phyloP scores from a whole-genome alignment of 2,329 filamentous ascomycete species.

The Neonectria hederae region DNA sequence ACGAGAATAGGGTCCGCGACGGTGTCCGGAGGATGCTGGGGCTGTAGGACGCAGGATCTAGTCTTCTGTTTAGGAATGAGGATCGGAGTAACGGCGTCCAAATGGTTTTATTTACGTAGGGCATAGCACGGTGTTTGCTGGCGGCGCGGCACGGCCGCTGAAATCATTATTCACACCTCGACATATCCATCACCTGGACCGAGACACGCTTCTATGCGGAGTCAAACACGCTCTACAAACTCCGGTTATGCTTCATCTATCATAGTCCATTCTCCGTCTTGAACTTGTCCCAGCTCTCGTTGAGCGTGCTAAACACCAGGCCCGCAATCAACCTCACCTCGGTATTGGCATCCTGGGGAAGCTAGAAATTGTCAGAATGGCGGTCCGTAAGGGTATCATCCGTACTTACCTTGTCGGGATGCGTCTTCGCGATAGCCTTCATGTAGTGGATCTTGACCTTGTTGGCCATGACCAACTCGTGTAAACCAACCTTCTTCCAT shows the following conservation, averaged over 20 bases:
- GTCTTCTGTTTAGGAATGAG: background rate
- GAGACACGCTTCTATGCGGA: constrained; percentile 34
- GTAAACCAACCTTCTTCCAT: constrained; percentile 97
- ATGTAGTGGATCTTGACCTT: constrained; percentile 99
- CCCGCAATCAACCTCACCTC: constrained; percentile 73
- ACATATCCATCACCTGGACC: constrained; percentile 23
- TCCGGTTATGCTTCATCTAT: constrained; percentile 33
- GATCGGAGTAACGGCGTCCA: constrained; percentile 39
- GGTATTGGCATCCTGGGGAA: constrained; percentile 71
- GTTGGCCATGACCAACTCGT: constrained; percentile 89
- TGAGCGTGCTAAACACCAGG: constrained; percentile 73
- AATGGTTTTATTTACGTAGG: constrained; percentile 25
- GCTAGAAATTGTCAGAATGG: constrained; percentile 50
- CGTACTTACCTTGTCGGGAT: constrained; percentile 90
- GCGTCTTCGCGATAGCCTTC: constrained; percentile 98
- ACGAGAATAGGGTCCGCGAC: constrained; percentile 85
- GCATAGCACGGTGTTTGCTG: constrained; percentile 42
- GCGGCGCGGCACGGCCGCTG: constrained; percentile 33
- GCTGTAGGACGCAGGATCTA: constrained; percentile 56
- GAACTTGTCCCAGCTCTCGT: constrained; percentile 79
- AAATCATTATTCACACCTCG: constrained; percentile 36
- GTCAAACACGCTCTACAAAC: constrained; percentile 40
- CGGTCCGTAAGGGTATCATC: background rate
- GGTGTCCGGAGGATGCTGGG: constrained; percentile 84
- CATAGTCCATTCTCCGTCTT: constrained; percentile 74